phyloP scores from a whole-genome alignment of 2,329 filamentous ascomycete species.

The Sclerotinia minor region DNA sequence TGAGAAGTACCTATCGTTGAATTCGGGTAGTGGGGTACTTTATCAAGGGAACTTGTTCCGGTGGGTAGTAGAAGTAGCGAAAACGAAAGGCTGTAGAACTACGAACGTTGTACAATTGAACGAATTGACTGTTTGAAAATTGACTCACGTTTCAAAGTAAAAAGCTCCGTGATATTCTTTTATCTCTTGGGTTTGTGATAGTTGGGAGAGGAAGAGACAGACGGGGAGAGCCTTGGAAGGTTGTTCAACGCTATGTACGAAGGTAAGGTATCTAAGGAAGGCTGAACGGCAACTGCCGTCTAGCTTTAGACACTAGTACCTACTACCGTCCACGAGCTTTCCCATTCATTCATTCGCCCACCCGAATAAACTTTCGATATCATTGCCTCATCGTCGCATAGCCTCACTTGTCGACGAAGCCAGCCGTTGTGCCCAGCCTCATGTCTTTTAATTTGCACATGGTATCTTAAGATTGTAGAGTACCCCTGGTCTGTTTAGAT shows the following conservation, averaged over 20 bases:
- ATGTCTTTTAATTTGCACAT: not conserved
- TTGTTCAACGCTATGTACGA: not conserved
- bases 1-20: constrained; percentile 17
- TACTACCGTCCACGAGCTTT: not conserved
- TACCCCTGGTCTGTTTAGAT: constrained; percentile 12
- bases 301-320: not conserved
- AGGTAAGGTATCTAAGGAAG: not conserved
- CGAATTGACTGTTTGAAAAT: not conserved
- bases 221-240: not conserved
- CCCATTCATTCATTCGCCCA: not conserved
- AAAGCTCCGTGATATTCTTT: not conserved
- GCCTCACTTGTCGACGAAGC: not conserved
- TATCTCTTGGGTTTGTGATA: not conserved
- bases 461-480: not conserved
- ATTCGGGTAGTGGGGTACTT: constrained; percentile 12
- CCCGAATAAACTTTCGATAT: not conserved
- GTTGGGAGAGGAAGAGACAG: not conserved
- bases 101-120: not conserved
- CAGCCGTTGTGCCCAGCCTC: not conserved
- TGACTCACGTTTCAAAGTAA: not conserved
- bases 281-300: constrained; percentile 22
- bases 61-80: not conserved
- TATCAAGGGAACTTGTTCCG: not conserved
- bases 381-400: not conserved
- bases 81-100: not conserved